Evolutionary conservation across 2,329 filamentous ascomycete species (phyloP).

Genomic region (Talaromyces sp.): DNA sequence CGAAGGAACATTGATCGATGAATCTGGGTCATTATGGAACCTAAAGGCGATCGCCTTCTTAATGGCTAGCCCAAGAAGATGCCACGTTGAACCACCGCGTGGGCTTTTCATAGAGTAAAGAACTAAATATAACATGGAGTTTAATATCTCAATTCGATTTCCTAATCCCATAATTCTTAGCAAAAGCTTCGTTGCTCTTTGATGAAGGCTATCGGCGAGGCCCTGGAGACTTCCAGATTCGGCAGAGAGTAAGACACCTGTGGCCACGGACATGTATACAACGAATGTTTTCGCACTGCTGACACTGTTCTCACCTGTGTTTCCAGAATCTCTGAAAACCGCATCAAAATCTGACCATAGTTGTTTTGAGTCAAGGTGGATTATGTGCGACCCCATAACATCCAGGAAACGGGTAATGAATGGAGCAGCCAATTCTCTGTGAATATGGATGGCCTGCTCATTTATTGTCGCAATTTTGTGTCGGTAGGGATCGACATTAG

Average conservation of each 20-base stretch:
- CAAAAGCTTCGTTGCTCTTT: background rate
- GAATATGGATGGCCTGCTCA: no score
- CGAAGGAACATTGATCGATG: no score
- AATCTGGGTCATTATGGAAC: slow-evolving; percentile 21
- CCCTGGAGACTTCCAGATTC: background rate
- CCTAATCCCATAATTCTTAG: background rate
- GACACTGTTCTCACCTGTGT: no score
- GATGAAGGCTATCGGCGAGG: background rate
- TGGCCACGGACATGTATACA: background rate
- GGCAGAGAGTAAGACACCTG: background rate
- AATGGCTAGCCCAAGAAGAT: slow-evolving; percentile 25
- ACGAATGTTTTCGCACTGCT: background rate
- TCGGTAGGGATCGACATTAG: no score
- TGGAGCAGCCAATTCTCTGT: no score
- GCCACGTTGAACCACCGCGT: slow-evolving; percentile 25
- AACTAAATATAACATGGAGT: slow-evolving; percentile 13
- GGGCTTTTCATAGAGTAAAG: slow-evolving; percentile 19
- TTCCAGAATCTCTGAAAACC: no score
- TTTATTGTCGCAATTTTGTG: no score
- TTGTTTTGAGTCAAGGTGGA: no score
- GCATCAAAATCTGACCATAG: no score
- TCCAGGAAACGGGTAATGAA: no score
- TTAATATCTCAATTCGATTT: background rate
- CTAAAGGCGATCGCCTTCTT: slow-evolving; percentile 22
- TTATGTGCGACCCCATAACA: no score